Base-by-base conservation (phyloP, 805 yeast species). In the Ogataea methylovora region DNA sequence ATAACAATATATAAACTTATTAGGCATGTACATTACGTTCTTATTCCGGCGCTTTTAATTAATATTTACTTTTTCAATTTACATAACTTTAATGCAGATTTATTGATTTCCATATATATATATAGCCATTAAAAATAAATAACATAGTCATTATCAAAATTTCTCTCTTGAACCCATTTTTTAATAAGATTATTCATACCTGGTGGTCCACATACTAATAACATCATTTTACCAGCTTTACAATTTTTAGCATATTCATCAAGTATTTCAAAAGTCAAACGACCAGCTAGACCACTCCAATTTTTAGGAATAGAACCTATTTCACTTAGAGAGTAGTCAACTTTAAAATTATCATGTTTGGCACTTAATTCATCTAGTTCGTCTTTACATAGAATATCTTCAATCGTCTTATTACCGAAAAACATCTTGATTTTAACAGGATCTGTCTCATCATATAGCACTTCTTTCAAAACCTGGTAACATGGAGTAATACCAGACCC, bases 401-500 rank as follows among this genome's bases (percentile, higher is more conserved):
- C 56, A 15, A 51, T 56, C 30, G 64, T 52, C 33, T 56, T 42
- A 40, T 63, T 61, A 25, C 76, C 75, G 52, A 64, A 71, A 48
- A 51, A 62, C 46, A 71, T 58, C 30, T 58, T 54, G 29, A 69
- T 67, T 48, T 61, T 52, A 37, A 76, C 69, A 7, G 65, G 65
- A 49, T 64, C 61, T 5, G 18, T 12, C 4, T 21, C 25, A 13
- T 12, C 4, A 11, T 19, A 7, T 8, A 29, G 18, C 40, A 71
- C 65, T 48, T 66, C 71, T 38, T 65, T 63, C 33, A 71, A 45
- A 47, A 71, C 67, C 51, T 70, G 76, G 51, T 65, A 71, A 46
- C 68, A 67, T 15, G 77, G 78, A 21, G 78, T 69, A 48, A 72
- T 71, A 33, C 77, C 77, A 22, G 73, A 56, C 35, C 78, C 78